These are phyloP conservation scores for Pichia kudriavzevii DNA, from an alignment of 1,139 yeast genomes.

Conservation along the genomic window DNA sequence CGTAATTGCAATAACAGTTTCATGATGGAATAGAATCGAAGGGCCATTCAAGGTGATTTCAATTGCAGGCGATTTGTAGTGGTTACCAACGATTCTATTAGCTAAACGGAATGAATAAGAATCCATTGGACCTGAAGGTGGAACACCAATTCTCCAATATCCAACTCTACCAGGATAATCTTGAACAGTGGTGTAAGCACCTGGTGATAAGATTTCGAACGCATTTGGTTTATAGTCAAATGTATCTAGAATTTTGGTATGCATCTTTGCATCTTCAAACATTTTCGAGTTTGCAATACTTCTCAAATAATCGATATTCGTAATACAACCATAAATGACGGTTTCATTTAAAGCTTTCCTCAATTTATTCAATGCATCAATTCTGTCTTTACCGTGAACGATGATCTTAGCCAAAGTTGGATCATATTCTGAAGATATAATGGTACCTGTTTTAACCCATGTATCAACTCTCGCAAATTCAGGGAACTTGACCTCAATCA, in stretches of 20 bases:
- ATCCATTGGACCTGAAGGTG: conserved; percentile 99
- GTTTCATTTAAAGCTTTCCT: conserved; percentile 81
- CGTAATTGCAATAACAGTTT: conserved; percentile 68
- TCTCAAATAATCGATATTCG: conserved; percentile 84
- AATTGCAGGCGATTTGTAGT: conserved; percentile 73
- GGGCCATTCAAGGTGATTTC: conserved; percentile 90
- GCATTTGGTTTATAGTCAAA: conserved; percentile 76
- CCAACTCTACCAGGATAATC: conserved; percentile 92
- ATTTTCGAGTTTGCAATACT: conserved; percentile 75
- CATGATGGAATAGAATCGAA: conserved; percentile 71
- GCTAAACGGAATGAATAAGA: conserved; percentile 83
- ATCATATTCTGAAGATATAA: conserved; percentile 85
- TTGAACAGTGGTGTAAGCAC: conserved; percentile 92
- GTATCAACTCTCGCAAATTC: conserved; percentile 87
- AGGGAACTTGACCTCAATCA: conserved; percentile 80
- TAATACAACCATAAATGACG: conserved; percentile 76
- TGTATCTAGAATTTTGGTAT: conserved; percentile 82
- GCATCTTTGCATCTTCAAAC: conserved; percentile 78
- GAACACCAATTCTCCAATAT: conserved; percentile 91
- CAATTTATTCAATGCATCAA: conserved; percentile 70
- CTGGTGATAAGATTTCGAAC: conserved; percentile 76
- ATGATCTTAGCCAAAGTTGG: conserved; percentile 95
- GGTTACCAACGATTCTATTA: conserved; percentile 84
- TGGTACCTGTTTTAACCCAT: conserved; percentile 91
- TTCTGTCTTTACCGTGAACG: conserved; percentile 84